A percentile compares a stretch with the other conserved stretches of the same genome.
These are phyloP conservation scores for Glomus cerebriforme DNA, from an alignment of 192 early-diverging fungal genomes.

Conservation along the genomic window DNA sequence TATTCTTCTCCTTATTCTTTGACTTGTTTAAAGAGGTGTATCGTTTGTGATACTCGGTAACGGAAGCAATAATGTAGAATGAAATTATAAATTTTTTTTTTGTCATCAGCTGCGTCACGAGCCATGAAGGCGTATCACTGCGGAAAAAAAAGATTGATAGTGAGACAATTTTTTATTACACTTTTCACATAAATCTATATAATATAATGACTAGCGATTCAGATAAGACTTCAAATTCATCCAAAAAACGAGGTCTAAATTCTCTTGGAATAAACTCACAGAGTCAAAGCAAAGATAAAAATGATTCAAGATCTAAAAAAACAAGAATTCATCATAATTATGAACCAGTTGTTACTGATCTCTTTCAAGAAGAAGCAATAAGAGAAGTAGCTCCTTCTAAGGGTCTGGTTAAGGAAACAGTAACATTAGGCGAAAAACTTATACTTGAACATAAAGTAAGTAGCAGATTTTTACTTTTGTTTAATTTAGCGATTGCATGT, in stretches of 20 bases:
- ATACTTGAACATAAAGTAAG: constrained; percentile 34
- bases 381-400: constrained; percentile 33
- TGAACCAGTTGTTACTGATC: constrained; percentile 31
- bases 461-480: too few species aligned
- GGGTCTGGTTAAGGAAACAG: not conserved
- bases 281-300: not conserved
- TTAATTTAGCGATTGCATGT: not conserved
- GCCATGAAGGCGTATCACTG: too few species aligned
- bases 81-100: too few species aligned
- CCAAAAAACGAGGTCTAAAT: not conserved
- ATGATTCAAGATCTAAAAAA: not conserved
- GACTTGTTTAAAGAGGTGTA: too few species aligned
- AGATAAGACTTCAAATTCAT: not conserved
- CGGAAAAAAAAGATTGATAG: not conserved
- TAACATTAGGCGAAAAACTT: constrained; percentile 14
- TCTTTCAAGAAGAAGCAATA: constrained; percentile 32
- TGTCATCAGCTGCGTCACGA: too few species aligned
- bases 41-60: too few species aligned
- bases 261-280: not conserved
- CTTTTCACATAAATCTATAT: not conserved
- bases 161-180: too few species aligned
- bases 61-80: too few species aligned
- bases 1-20: too few species aligned
- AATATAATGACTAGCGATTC: not conserved
- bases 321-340: not conserved